Evolutionary conservation across 108 stramenopile genomes (phyloP).

Genomic region (Cyclotella sp.): DNA sequence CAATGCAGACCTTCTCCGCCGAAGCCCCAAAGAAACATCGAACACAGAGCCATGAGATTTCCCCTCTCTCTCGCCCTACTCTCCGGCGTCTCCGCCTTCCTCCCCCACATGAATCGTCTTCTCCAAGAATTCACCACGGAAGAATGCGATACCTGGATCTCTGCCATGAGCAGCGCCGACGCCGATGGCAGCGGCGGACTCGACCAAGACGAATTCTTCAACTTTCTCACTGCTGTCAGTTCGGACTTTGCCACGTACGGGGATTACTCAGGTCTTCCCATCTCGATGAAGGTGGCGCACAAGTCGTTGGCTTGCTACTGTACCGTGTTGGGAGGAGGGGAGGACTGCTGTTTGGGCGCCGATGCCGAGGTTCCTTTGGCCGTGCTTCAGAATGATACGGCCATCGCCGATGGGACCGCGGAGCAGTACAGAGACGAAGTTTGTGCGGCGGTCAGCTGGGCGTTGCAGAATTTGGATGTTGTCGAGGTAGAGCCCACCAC

Average conservation of each 20-base stretch:
- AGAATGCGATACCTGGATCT: not conserved
- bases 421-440: not conserved
- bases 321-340: not conserved
- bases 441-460: not conserved
- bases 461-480: not conserved
- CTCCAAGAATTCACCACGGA: not conserved
- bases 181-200: not conserved
- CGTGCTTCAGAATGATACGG: not conserved
- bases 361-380: not conserved
- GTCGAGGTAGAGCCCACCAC: not conserved
- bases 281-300: not conserved
- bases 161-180: not conserved
- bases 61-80: too few relatives aligned
- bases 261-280: not conserved
- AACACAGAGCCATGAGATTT: too few relatives aligned
- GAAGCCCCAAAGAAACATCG: too few relatives aligned
- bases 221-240: not conserved
- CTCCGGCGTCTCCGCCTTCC: too few relatives aligned
- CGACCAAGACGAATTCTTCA: not conserved
- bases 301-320: not conserved
- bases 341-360: not conserved
- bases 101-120: too few relatives aligned
- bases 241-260: not conserved
- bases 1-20: too few relatives aligned
- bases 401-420: not conserved